These are phyloP conservation scores for Misopates orontium DNA, from an alignment of 257 asterid species.

Conservation along the genomic window DNA sequence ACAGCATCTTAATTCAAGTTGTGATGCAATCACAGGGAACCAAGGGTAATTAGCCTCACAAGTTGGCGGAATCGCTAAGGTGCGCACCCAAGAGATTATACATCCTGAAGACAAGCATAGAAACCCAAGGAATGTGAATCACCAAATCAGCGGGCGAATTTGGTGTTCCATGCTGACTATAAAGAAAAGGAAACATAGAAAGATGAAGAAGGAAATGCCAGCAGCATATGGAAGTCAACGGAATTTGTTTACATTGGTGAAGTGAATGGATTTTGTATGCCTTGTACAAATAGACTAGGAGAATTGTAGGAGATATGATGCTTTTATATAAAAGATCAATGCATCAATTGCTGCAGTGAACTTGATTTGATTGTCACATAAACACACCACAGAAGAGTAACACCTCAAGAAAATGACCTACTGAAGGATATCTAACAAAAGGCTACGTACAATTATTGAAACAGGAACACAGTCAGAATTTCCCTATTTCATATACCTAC, in stretches of 20 bases:
- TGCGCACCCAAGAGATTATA: neutral
- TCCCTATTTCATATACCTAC: slow-evolving; percentile 21
- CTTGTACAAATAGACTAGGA: neutral
- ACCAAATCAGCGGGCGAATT: slow-evolving; percentile 4
- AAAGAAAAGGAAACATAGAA: neutral
- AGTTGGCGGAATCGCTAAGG: neutral
- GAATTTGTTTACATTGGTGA: neutral
- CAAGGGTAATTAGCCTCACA: slow-evolving; percentile 3
- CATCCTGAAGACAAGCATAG: neutral
- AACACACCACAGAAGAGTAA: slow-evolving; percentile 13
- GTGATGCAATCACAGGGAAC: neutral
- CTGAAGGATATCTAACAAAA: slow-evolving; percentile 4
- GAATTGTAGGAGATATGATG: neutral
- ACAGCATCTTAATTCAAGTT: slow-evolving; percentile 9
- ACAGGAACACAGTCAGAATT: neutral
- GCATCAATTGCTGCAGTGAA: neutral
- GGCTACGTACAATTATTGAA: slow-evolving; percentile 7
- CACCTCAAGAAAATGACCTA: slow-evolving; percentile 1
- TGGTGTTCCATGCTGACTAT: neutral
- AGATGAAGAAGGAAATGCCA: slow-evolving; percentile 3
- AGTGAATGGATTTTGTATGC: no score
- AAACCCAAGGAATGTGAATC: neutral
- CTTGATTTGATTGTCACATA: neutral
- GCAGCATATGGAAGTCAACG: neutral
- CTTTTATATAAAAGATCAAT: no score